phyloP scores from a whole-genome alignment of 371 early-diverging fungal species.

The Catenaria anguillulae region DNA sequence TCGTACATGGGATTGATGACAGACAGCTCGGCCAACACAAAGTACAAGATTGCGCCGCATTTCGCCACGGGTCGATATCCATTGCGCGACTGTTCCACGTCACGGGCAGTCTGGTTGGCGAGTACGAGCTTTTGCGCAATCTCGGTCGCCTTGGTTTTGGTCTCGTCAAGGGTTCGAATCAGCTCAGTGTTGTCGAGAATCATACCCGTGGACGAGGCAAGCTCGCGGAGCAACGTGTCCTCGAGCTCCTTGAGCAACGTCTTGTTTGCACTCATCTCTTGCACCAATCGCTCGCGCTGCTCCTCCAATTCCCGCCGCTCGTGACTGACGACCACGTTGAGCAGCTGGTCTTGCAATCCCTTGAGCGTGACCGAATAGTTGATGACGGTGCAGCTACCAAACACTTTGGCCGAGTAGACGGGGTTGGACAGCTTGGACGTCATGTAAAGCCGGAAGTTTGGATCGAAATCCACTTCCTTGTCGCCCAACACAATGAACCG shows the following conservation, averaged over 20 bases:
- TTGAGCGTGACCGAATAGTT: constrained; percentile 46
- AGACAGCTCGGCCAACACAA: constrained; percentile 37
- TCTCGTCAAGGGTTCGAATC: constrained; percentile 40
- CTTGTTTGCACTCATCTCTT: constrained; percentile 40
- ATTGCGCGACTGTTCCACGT: constrained; percentile 39
- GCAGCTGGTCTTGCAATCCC: constrained; percentile 39
- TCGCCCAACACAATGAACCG: constrained; percentile 40
- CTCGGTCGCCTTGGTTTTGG: constrained; percentile 42
- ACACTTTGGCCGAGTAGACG: constrained; percentile 38
- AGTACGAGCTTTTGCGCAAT: constrained; percentile 37
- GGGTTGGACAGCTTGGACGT: constrained; percentile 38
- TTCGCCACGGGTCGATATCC: constrained; percentile 39
- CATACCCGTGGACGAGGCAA: constrained; percentile 39
- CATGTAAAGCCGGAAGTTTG: constrained; percentile 36
- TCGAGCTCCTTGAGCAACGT: constrained; percentile 34
- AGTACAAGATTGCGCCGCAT: constrained; percentile 42
- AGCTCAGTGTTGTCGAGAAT: constrained; percentile 46
- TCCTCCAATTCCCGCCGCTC: constrained; percentile 43
- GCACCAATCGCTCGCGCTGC: constrained; percentile 33
- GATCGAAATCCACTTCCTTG: constrained; percentile 44
- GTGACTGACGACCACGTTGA: constrained; percentile 41
- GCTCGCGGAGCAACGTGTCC: constrained; percentile 37
- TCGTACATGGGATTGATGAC: constrained; percentile 48
- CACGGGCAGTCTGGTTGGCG: constrained; percentile 40
- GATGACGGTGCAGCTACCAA: constrained; percentile 42